Base-by-base conservation (phyloP, 148 eudicot genomes). In the Beta vulgaris region DNA sequence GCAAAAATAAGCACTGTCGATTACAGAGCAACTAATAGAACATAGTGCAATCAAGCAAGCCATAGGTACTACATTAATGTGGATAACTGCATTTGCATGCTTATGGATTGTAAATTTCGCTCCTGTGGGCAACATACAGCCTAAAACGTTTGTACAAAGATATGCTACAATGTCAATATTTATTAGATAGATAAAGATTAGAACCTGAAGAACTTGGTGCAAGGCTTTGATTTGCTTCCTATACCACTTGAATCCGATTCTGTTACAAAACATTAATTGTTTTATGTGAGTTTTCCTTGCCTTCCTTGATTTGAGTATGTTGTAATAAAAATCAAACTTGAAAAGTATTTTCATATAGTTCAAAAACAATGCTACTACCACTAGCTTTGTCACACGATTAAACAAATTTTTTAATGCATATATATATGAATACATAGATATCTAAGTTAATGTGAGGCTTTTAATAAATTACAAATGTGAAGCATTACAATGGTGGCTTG, bases 221-320 rank as follows among this genome's bases (percentile, higher is more conserved):
- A 93, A 75, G 96, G 96, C 98, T 90, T 90, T 85, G 87, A 81
- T 90, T 93, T 93, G 98, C 90, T 87, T 87, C 98, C 96, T 90
- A 90, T 80, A 86, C 96, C 98, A 87, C 82, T 86, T 85, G 97
- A 86, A 62, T 93, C 98, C 88, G 76, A 79, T 85, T 93, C 98
- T 90, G 98, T 93, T 89, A 62, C 86, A 90, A 82, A 72, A 87
- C 79, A 90, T 89, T 88, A 84, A 83, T 87, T 85, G 77, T 72
- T 80, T 85, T 77, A 75, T 76, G 63, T 76, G 79, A 77, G 88
- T 89, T 82, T 77, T 79, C 66, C 32, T 73, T 77, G 51, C 65
- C 49, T 78, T 59, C 36, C 3, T 71, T 68, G 65, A 23, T 73
- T 68, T 44, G 12, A 8, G 21, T 35, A 76, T 65, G 32, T 73